Evolutionary conservation across 73 alveolate genomes (phyloP).

Genomic region (Uronychia setigera): DNA sequence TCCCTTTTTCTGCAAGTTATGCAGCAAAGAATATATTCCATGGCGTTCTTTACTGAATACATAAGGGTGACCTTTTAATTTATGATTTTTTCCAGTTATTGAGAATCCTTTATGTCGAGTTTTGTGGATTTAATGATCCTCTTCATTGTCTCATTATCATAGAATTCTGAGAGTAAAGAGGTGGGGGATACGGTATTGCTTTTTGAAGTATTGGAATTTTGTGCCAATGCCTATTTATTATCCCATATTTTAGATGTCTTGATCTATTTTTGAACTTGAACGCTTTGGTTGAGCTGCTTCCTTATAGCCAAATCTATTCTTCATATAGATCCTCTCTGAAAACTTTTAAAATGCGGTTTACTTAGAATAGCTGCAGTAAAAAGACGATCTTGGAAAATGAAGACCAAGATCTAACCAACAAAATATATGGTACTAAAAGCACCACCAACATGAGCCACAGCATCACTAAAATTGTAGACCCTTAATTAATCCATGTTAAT

Average conservation of each 20-base stretch:
- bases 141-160: too few species aligned
- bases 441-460: background rate
- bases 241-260: too few species aligned
- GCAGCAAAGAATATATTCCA: background rate
- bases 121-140: background rate
- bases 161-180: too few species aligned
- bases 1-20: background rate
- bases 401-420: background rate
- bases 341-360: too few species aligned
- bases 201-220: too few species aligned
- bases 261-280: too few species aligned
- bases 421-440: background rate
- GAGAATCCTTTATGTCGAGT: background rate
- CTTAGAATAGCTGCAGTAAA: background rate
- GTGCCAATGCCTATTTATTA: too few species aligned
- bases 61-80: background rate
- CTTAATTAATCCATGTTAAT: too few species aligned
- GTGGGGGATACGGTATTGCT: too few species aligned
- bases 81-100: background rate
- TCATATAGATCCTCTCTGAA: background rate
- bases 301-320: background rate
- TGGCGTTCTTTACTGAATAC: background rate
- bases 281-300: too few species aligned
- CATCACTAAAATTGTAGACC: background rate
- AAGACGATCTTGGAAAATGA: background rate